phyloP scores from a whole-genome alignment of 176 grass and related monocot genomes.

The Hordeum marinum region DNA sequence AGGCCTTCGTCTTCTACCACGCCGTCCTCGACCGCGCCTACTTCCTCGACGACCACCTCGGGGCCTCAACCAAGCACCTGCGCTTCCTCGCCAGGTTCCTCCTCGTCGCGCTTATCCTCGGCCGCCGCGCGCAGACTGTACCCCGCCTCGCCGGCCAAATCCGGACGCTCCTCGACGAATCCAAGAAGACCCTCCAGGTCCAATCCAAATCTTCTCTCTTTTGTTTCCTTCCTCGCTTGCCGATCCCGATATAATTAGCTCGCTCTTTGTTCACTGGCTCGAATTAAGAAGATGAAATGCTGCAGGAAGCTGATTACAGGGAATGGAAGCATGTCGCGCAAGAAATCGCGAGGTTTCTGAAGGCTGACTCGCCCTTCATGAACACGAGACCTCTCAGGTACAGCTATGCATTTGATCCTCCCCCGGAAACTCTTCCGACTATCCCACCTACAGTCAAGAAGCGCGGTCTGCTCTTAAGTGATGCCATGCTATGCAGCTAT shows the following conservation, averaged over 20 bases:
- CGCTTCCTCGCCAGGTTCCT: conserved; percentile 90
- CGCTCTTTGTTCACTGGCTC: neutral
- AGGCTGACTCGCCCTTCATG: conserved; percentile 73
- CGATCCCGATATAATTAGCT: neutral
- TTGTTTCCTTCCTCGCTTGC: neutral
- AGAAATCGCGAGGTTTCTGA: conserved; percentile 76
- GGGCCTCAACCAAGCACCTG: conserved; percentile 66
- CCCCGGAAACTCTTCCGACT: conserved; percentile 51
- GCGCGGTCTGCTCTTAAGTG: conserved; percentile 60
- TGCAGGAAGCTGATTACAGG: conserved; percentile 79
- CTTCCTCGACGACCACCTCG: conserved; percentile 56
- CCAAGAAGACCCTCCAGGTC: conserved; percentile 70
- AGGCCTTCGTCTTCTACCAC: conserved; percentile 94
- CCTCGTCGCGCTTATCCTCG: conserved; percentile 75
- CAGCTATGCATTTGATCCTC: conserved; percentile 73
- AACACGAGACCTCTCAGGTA: conserved; percentile 87
- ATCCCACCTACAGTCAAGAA: conserved; percentile 33
- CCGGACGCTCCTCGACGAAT: conserved; percentile 58
- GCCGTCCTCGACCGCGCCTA: conserved; percentile 87
- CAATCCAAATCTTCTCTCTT: neutral
- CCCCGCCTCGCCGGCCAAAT: conserved; percentile 48
- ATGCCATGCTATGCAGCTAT: conserved; percentile 69
- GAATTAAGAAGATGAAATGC: neutral
- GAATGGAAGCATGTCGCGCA: conserved; percentile 83
- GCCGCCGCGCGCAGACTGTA: conserved; percentile 45